phyloP scores from a whole-genome alignment of 2,329 filamentous ascomycete species.

The Cercospora canescens region DNA sequence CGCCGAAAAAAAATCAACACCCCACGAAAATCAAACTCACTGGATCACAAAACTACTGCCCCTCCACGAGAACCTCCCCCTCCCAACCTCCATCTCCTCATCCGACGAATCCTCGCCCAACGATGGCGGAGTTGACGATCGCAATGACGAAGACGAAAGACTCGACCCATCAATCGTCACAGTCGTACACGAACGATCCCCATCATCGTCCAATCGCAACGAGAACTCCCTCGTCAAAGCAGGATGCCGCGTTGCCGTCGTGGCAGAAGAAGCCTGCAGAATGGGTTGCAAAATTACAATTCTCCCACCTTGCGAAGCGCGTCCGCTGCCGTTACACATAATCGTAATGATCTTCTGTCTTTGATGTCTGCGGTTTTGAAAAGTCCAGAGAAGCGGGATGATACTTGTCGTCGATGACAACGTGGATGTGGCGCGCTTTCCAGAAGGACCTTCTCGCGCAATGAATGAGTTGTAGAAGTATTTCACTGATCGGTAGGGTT shows the following conservation, averaged over 20 bases:
- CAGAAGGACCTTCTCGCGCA: too few relatives aligned
- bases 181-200: constrained; percentile 12
- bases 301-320: constrained; percentile 27
- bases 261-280: neutral
- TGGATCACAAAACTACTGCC: constrained; percentile 25
- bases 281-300: constrained; percentile 29
- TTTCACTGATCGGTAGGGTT: too few relatives aligned
- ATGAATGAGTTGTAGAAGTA: too few relatives aligned
- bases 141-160: neutral
- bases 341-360: neutral
- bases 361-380: neutral
- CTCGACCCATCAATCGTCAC: constrained; percentile 27
- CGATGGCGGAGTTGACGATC: neutral
- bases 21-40: constrained; percentile 11
- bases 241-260: constrained; percentile 10
- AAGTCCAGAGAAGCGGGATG: too few relatives aligned
- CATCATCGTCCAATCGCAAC: constrained; percentile 20
- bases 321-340: constrained; percentile 30
- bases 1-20: neutral
- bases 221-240: constrained; percentile 23
- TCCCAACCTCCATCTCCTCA: neutral
- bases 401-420: too few relatives aligned
- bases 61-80: neutral
- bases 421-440: too few relatives aligned
- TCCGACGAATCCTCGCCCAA: neutral